phyloP scores from a whole-genome alignment of 805 yeast species.

The Cyberlindnera lachancei region DNA sequence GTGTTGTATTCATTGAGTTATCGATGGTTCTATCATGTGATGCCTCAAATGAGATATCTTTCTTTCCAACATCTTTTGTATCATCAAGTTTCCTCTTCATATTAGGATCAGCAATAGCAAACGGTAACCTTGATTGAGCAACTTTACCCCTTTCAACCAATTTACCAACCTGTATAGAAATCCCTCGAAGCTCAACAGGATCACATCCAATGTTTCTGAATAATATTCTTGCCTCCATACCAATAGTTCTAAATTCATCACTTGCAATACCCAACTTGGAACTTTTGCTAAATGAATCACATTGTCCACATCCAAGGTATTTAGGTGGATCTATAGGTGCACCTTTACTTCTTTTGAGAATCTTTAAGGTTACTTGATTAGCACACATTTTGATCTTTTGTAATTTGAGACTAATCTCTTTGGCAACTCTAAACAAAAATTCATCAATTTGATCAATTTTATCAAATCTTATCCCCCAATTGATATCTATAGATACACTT shows the following conservation, averaged over 20 bases:
- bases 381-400: slow-evolving; percentile 40
- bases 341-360: slow-evolving; percentile 53
- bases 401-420: slow-evolving; percentile 53
- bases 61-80: neutral
- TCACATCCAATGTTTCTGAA: slow-evolving; percentile 51
- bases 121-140: slow-evolving; percentile 29
- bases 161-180: slow-evolving; percentile 62
- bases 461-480: slow-evolving; percentile 82
- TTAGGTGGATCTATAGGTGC: slow-evolving; percentile 77
- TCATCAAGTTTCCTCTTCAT: slow-evolving; percentile 4
- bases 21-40: neutral
- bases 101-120: slow-evolving; percentile 15
- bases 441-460: slow-evolving; percentile 50
- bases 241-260: slow-evolving; percentile 50
- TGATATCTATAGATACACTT: slow-evolving; percentile 79
- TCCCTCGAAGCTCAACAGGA: slow-evolving; percentile 67
- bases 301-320: slow-evolving; percentile 76
- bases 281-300: slow-evolving; percentile 57
- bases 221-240: slow-evolving; percentile 50
- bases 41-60: too few relatives aligned
- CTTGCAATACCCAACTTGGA: slow-evolving; percentile 56
- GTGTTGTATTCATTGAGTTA: slow-evolving; percentile 8
- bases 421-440: slow-evolving; percentile 51
- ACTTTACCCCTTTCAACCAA: slow-evolving; percentile 30
- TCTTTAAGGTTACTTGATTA: slow-evolving; percentile 51